These are phyloP conservation scores for Sanghuangporus weigelae DNA, from an alignment of 1,284 basidiomycete genomes.

Conservation along the genomic window DNA sequence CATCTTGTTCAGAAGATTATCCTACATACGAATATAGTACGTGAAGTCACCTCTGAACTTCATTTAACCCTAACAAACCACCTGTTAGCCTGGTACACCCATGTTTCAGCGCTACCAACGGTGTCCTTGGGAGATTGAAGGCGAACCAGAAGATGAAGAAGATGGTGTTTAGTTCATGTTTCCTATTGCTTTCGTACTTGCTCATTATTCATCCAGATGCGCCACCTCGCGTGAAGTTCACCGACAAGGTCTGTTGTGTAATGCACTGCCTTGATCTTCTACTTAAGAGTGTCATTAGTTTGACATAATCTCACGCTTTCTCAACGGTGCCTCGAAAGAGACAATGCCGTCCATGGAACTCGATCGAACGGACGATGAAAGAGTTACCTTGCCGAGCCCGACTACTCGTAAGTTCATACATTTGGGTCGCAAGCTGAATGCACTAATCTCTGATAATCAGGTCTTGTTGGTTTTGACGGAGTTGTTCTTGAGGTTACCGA, in stretches of 20 bases:
- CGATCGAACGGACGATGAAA: slow-evolving; percentile 80
- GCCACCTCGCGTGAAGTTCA: slow-evolving; percentile 60
- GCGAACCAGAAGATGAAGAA: slow-evolving; percentile 69
- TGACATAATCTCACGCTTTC: slow-evolving; percentile 70
- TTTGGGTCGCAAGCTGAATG: neutral
- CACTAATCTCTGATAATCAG: slow-evolving; percentile 31
- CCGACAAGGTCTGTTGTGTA: slow-evolving; percentile 47
- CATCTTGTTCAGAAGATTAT: slow-evolving; percentile 82
- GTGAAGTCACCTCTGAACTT: slow-evolving; percentile 23
- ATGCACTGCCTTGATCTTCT: neutral
- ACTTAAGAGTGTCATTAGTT: slow-evolving; percentile 37
- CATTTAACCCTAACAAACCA: neutral
- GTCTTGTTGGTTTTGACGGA: slow-evolving; percentile 75
- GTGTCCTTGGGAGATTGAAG: slow-evolving; percentile 82
- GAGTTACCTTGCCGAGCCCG: slow-evolving; percentile 64
- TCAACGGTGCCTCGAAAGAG: slow-evolving; percentile 50
- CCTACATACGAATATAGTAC: slow-evolving; percentile 79
- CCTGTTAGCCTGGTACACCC: slow-evolving; percentile 71
- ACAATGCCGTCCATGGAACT: slow-evolving; percentile 77
- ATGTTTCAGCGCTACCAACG: slow-evolving; percentile 86
- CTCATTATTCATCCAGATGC: slow-evolving; percentile 41
- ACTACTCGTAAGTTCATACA: slow-evolving; percentile 53
- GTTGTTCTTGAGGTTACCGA: slow-evolving; percentile 78
- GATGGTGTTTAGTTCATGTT: slow-evolving; percentile 41
- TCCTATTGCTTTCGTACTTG: slow-evolving; percentile 13